A percentile compares a stretch with the other conserved stretches of the same genome.
These are phyloP conservation scores for Plasmodium chabaudi DNA, from an alignment of 169 alveolate species.

Conservation along the genomic window DNA sequence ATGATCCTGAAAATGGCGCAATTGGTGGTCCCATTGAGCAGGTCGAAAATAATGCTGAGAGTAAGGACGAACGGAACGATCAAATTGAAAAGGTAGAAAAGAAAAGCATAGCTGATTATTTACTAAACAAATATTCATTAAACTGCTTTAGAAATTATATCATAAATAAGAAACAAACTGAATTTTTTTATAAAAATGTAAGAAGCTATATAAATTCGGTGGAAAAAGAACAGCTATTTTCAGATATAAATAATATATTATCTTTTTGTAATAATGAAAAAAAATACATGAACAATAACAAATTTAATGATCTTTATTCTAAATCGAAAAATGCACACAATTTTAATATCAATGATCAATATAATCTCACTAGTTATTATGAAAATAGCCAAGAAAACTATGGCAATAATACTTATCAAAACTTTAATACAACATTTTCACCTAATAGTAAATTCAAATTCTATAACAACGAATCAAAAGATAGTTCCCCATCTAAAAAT, in stretches of 20 bases:
- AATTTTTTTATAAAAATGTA: constrained; percentile 16
- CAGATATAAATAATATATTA: constrained; percentile 21
- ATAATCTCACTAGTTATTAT: no score
- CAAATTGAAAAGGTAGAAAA: constrained; percentile 3
- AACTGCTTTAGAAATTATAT: constrained; percentile 22
- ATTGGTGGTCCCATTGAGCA: no score
- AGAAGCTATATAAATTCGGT: not conserved
- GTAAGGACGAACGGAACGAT: constrained; percentile 3
- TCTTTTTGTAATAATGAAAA: constrained; percentile 25
- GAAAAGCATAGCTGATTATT: constrained; percentile 1
- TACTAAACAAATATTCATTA: constrained; percentile 3
- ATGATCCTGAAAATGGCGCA: no score
- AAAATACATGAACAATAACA: not conserved
- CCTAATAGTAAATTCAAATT: no score
- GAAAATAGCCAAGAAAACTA: no score
- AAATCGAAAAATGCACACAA: no score
- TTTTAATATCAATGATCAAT: no score
- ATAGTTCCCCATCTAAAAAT: no score
- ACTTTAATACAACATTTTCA: no score
- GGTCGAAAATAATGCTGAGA: not conserved
- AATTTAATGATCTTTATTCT: no score
- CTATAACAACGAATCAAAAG: no score
- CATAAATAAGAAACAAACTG: constrained; percentile 35
- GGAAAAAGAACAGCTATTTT: constrained; percentile 2
- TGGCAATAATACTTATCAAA: no score